Base-by-base conservation (phyloP, 2,329 filamentous ascomycete genomes). In the Ascochyta pisi region DNA sequence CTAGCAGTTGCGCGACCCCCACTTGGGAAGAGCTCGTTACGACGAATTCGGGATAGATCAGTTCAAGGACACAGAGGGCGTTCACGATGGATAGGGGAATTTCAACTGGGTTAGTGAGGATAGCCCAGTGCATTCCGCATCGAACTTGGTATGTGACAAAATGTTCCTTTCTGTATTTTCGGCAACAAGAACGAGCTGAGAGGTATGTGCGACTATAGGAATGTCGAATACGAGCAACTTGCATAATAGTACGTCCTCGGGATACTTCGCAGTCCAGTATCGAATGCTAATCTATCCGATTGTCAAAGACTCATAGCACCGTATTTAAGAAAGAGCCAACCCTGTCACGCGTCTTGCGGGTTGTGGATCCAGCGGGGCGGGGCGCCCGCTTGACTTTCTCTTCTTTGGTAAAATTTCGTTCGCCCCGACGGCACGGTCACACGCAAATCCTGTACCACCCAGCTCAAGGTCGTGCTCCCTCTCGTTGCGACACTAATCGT, bases 341-440 rank as follows among this genome's bases (percentile, higher is more conserved):
- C 53, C 31, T 51, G 53, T 51, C 33, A 37, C 41, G 35, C 47
- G 46, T 45, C 53, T 31, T 42, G 46, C 53, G 53, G 53, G 47
- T 47, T 47, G 53, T 56, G 53, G 53, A 43, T 39, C 53, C 34
- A 37, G 47, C 53, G 53, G 48, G 47, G 53, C 47, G 37, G 33
- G 15, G n/a, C 33, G 41, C 43, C 48, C 53, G 42, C 53, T 22
- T 34, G 43, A 50, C 37, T 56, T 46, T 42, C 53, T 56, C 33
- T 38, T 48, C 31, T 31, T 42, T 43, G 26, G 46, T 38, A 50
- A 23, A 16, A 23, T 35, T 39, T 45, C 41, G 47, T 51, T 34
- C 19, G 42, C 53, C 35, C 38, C 42, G 22, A 26, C n/a, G 24
- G 38, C 33, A 39, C 48, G 47, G 53, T 56, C 42, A 47, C 53